Base-by-base conservation (phyloP, 768 basidiomycete genomes). In the Trametes cingulata region DNA sequence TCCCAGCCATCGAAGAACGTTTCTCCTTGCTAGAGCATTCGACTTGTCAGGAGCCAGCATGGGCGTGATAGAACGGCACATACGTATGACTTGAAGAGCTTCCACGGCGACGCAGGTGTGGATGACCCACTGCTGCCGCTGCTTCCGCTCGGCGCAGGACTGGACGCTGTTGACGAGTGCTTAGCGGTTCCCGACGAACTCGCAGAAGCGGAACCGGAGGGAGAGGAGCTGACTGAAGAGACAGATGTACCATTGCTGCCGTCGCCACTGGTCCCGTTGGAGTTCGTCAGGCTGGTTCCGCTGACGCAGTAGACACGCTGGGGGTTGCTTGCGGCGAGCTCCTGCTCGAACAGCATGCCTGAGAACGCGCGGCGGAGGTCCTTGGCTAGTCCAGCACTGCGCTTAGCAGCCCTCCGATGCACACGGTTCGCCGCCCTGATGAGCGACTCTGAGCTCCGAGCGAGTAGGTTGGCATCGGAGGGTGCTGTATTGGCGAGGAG, bases 1-100 rank as follows among this genome's bases (percentile, higher is more conserved):
- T 82, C 70, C 88, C 89, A 95, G 48, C 86, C 88, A 68, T 91
- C 77, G 62, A 95, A 96, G 78, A 97, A 97, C 41, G 77, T 79
- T 46, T 76, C 76, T 20, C 92, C 93, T 52, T 79, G 72, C 85
- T 86, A 67, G 36, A 52, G 40, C n/a, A 2, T 5, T 15, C 15
- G 35, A n/a, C 8, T 14, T 45, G 50, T 24, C 25, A 56, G 36
- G 51, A 12, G 22, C n/a, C 2, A 9, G 7, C 10, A 22, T 14
- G 25, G 0, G 13, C 0, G 20, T 14, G 17, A 6, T 29, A n/a
- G 40, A 35, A 14, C 8, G 27, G 6, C 8, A 79, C 82, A 65
- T 68, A 85, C 85, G 72, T 88, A 86, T 15, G 77, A 75, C 67
- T 85, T 79, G 20, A 76, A 72, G 47, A 88, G 74, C 58, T 82